Evolutionary conservation across 306 rosid genomes (phyloP).

Genomic region (Geum urbanum): DNA sequence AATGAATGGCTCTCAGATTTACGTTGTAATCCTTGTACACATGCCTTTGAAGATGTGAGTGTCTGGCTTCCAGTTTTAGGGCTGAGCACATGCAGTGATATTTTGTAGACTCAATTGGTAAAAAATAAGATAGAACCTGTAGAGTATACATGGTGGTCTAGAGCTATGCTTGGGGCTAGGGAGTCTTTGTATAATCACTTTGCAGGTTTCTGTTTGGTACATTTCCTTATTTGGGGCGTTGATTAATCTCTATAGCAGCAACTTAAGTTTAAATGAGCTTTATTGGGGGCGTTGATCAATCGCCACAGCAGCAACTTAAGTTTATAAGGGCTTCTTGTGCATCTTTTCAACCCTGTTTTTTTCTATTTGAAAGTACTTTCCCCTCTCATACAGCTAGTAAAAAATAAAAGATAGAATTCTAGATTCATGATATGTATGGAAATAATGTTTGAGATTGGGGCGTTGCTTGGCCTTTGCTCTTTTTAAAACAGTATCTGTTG

Average conservation of each 20-base stretch:
- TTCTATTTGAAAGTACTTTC: not conserved
- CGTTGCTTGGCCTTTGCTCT: not conserved
- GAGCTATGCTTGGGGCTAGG: not conserved
- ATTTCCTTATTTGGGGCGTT: not conserved
- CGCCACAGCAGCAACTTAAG: not conserved
- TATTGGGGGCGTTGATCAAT: no score
- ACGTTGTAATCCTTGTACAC: not conserved
- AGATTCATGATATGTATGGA: not conserved
- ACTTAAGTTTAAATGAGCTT: not conserved
- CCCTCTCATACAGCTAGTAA: not conserved
- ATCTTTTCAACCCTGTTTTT: not conserved
- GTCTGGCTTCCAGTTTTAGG: not conserved
- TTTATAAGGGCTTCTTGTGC: not conserved
- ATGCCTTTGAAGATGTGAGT: not conserved
- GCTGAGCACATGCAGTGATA: not conserved
- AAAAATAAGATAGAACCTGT: conserved; percentile 7
- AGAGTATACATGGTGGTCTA: not conserved
- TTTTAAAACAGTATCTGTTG: no score
- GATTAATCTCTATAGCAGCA: not conserved
- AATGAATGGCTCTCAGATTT: not conserved
- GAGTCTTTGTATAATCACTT: not conserved
- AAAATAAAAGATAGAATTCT: not conserved
- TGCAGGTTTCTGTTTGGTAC: not conserved
- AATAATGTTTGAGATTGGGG: not conserved
- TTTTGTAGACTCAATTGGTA: not conserved